Conservation (phyloP, 768 basidiomycete genomes). For the Auriscalpium orientale region DNA sequence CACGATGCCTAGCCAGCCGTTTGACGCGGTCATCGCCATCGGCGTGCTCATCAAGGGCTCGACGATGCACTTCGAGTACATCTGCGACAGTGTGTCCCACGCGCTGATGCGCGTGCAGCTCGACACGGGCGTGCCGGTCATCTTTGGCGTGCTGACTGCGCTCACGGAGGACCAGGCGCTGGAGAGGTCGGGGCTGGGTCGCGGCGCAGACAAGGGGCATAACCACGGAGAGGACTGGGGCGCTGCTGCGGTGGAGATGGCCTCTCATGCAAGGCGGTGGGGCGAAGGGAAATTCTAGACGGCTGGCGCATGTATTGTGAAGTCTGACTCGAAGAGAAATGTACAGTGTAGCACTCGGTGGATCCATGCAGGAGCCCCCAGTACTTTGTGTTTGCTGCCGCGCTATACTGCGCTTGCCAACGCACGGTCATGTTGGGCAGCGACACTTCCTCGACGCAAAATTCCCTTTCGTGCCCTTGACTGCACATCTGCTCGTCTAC, state of each 20-base stretch:
- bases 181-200: slow-evolving; percentile 85
- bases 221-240: slow-evolving; percentile 99
- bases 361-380: too few relatives aligned
- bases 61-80: slow-evolving; percentile 99
- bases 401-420: too few relatives aligned
- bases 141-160: slow-evolving; percentile 94
- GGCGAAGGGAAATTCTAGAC: slow-evolving; percentile 54
- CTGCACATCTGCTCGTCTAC: too few relatives aligned
- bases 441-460: too few relatives aligned
- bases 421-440: too few relatives aligned
- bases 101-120: slow-evolving; percentile 92
- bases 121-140: slow-evolving; percentile 88
- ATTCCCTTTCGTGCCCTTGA: too few relatives aligned
- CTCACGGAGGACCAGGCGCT: slow-evolving; percentile 92
- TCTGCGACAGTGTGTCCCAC: slow-evolving; percentile 88
- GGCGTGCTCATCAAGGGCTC: slow-evolving; percentile 97
- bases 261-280: slow-evolving; percentile 58
- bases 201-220: slow-evolving; percentile 66
- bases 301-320: not conserved
- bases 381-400: too few relatives aligned
- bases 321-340: not conserved
- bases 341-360: not conserved
- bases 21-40: slow-evolving; percentile 94
- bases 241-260: slow-evolving; percentile 94
- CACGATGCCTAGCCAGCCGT: slow-evolving; percentile 49